These are phyloP conservation scores for Lanmaoa pseudosensibilis DNA, from an alignment of 768 basidiomycete genomes.

Conservation along the genomic window DNA sequence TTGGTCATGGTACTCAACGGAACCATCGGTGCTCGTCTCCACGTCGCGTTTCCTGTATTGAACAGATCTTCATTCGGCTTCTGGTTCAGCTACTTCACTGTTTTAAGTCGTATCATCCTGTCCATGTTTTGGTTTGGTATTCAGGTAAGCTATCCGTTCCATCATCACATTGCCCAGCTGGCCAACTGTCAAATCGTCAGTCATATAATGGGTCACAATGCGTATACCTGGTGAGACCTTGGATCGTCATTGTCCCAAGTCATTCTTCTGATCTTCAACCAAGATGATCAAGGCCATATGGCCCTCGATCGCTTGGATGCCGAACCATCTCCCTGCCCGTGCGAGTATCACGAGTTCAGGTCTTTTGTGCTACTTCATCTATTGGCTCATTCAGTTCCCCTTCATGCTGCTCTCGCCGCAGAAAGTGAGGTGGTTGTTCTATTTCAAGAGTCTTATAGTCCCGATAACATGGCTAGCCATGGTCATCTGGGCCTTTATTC, in stretches of 20 bases:
- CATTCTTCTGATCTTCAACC: not conserved
- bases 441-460: constrained; percentile 63
- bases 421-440: constrained; percentile 75
- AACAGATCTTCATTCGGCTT: constrained; percentile 87
- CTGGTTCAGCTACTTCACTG: constrained; percentile 86
- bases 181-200: constrained; percentile 26
- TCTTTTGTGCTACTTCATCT: constrained; percentile 75
- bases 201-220: constrained; percentile 66
- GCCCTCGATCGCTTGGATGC: constrained; percentile 66
- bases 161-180: not conserved
- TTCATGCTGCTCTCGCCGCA: constrained; percentile 77
- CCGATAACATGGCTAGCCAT: constrained; percentile 67
- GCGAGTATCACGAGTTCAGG: constrained; percentile 67
- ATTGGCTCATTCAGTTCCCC: constrained; percentile 76
- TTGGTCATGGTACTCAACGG: constrained; percentile 78
- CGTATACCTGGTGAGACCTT: constrained; percentile 53
- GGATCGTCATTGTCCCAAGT: not conserved
- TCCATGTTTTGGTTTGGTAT: constrained; percentile 85
- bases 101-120: constrained; percentile 73
- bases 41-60: constrained; percentile 72
- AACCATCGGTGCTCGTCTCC: constrained; percentile 75
- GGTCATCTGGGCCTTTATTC: constrained; percentile 76
- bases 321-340: constrained; percentile 58
- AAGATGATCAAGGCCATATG: constrained; percentile 81
- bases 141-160: constrained; percentile 41